phyloP scores from a whole-genome alignment of 148 eudicot genomes.

The Fallopia convolvulus region DNA sequence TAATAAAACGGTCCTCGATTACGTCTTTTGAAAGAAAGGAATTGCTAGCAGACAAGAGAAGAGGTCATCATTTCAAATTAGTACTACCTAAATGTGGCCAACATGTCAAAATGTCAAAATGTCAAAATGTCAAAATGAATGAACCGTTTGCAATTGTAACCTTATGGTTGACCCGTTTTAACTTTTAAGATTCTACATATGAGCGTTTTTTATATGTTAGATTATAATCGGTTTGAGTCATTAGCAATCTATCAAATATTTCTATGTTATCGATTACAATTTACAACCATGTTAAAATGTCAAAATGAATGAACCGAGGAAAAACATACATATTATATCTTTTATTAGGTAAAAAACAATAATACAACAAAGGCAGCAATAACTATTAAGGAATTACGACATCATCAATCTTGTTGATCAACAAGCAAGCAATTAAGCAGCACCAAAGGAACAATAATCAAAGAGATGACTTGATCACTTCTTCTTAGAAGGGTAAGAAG shows the following conservation, averaged over 20 bases:
- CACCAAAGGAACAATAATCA: neutral
- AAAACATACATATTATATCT: neutral
- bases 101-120: too few species aligned
- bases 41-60: neutral
- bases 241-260: too few species aligned
- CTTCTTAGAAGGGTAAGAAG: constrained; percentile 84
- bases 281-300: neutral
- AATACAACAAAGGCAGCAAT: neutral
- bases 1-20: neutral
- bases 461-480: constrained; percentile 22
- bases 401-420: constrained; percentile 9
- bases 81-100: neutral
- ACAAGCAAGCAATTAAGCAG: neutral
- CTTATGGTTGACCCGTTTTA: too few species aligned
- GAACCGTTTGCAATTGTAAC: too few species aligned
- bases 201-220: too few species aligned
- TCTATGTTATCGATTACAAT: neutral
- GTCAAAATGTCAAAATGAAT: too few species aligned
- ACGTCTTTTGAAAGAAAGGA: neutral
- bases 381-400: neutral
- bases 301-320: neutral
- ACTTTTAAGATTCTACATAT: too few species aligned
- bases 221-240: too few species aligned
- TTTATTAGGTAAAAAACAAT: neutral
- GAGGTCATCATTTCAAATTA: neutral